Conservation (phyloP, 495 filamentous ascomycete genomes). For the Aspergillus biplanus region DNA sequence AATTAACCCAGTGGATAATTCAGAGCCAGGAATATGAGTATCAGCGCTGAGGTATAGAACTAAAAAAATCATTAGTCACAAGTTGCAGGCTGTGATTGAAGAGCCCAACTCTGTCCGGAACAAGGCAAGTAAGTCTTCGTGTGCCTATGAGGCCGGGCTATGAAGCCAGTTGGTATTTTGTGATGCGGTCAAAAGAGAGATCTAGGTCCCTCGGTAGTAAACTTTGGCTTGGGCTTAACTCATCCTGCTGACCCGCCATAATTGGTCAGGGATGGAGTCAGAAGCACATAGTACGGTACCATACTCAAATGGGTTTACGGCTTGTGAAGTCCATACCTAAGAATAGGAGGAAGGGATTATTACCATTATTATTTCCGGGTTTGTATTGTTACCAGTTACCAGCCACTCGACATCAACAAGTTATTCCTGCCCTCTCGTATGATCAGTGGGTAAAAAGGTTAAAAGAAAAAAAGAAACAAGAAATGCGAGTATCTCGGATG, state of each 20-base stretch:
- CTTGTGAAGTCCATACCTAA: not conserved
- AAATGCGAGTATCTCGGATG: no score
- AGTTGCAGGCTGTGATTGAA: no score
- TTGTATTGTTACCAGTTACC: no score
- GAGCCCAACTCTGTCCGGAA: not conserved
- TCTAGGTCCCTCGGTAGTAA: not conserved
- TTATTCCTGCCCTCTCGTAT: no score
- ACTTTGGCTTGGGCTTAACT: slow-evolving; percentile 1
- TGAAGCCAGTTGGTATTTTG: not conserved
- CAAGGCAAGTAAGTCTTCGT: not conserved
- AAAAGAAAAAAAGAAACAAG: not conserved
- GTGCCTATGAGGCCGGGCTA: not conserved
- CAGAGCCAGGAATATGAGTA: no score
- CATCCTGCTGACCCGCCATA: not conserved
- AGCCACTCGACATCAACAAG: no score
- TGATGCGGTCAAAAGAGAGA: slow-evolving; percentile 1
- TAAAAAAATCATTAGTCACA: no score
- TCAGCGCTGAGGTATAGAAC: no score
- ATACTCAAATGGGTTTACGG: not conserved
- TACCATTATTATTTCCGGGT: not conserved
- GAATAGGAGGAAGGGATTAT: no score
- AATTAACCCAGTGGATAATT: no score
- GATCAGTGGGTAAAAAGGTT: not conserved
- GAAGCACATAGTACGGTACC: not conserved
- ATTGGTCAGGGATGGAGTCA: not conserved